These are phyloP conservation scores for Leonotis leonurus DNA, from an alignment of 257 asterid species.

Conservation along the genomic window DNA sequence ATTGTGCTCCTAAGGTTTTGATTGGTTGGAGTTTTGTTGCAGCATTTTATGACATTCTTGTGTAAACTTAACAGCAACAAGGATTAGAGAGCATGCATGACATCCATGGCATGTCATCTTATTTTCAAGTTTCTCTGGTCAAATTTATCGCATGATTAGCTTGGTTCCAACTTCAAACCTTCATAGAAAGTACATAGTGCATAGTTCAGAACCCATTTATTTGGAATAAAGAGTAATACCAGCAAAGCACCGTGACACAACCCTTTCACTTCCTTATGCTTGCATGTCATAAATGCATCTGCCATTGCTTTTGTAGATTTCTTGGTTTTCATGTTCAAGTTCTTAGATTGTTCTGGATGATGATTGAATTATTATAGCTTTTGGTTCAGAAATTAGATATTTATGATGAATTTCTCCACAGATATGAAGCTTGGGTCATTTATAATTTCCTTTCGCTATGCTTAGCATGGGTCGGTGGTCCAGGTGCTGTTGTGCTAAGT, in stretches of 20 bases:
- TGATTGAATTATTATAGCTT: too few species aligned
- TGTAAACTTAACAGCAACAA: neutral
- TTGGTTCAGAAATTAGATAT: too few species aligned
- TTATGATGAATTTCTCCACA: slow-evolving; percentile 33
- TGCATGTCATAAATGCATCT: neutral
- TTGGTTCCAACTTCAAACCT: neutral
- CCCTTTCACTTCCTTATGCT: neutral
- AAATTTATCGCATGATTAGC: neutral
- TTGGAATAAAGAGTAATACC: neutral
- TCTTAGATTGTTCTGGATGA: neutral
- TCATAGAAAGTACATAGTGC: neutral
- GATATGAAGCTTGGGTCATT: slow-evolving; percentile 99
- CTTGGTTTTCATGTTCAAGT: neutral
- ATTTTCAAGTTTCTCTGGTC: neutral
- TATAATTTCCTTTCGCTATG: slow-evolving; percentile 93
- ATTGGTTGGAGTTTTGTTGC: too few species aligned
- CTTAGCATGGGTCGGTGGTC: slow-evolving; percentile 99
- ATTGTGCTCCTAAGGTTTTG: neutral
- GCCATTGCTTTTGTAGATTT: slow-evolving; percentile 5
- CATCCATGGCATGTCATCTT: neutral
- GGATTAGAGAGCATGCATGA: neutral
- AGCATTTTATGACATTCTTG: slow-evolving; percentile 4
- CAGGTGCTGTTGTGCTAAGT: slow-evolving; percentile 95
- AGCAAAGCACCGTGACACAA: neutral
- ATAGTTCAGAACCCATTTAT: neutral